Percentiles rank a stretch among this genome's conserved stretches.
These are phyloP conservation scores for Eucalyptus polybractea DNA, from an alignment of 345 rosid species.

Conservation along the genomic window DNA sequence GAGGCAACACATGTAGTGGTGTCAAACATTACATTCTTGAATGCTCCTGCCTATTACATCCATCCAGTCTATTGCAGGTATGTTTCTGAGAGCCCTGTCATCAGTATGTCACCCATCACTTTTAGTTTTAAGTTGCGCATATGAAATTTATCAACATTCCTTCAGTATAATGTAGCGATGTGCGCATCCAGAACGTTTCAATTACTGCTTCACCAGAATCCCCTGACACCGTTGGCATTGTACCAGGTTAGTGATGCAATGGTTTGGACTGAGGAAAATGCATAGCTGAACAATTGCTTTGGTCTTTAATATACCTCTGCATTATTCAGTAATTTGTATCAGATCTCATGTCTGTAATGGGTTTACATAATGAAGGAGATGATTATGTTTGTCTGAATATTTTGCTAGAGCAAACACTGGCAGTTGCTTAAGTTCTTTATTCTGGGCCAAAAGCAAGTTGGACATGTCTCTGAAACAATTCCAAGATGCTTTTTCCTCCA, in stretches of 20 bases:
- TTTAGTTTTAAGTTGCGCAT: background rate
- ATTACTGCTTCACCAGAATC: conserved; percentile 45
- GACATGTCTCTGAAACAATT: background rate
- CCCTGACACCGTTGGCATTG: conserved; percentile 61
- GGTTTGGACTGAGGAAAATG: background rate
- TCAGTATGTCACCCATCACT: background rate
- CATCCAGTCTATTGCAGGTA: conserved; percentile 93
- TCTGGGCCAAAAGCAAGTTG: background rate
- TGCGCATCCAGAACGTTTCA: conserved; percentile 45
- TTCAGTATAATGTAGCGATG: conserved; percentile 30
- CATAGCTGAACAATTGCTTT: background rate
- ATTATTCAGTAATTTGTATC: background rate
- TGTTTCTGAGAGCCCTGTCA: background rate
- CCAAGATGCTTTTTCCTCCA: background rate
- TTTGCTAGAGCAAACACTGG: background rate
- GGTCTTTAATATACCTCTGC: background rate
- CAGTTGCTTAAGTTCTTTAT: background rate
- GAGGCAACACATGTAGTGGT: conserved; percentile 43
- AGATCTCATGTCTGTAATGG: background rate
- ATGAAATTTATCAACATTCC: background rate
- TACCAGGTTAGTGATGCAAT: conserved; percentile 45
- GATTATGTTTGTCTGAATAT: background rate
- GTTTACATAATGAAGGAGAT: background rate
- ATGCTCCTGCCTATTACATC: conserved; percentile 70
- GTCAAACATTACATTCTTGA: conserved; percentile 69